Evolutionary conservation across 1,139 yeast species (phyloP).

Genomic region (Waltiozyma sp.): DNA sequence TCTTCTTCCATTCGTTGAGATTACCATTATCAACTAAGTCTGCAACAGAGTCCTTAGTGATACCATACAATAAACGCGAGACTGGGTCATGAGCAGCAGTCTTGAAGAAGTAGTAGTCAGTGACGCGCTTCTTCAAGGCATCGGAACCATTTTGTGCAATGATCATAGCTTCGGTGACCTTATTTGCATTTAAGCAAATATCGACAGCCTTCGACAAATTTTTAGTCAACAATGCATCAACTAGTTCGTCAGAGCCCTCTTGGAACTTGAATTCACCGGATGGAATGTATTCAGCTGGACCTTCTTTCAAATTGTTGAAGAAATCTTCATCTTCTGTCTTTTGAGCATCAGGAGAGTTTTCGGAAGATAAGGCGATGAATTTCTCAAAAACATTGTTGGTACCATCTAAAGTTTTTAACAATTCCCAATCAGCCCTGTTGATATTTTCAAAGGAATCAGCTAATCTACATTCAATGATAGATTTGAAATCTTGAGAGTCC

Average conservation of each 20-base stretch:
- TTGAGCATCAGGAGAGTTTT: constrained; percentile 18
- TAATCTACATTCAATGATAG: constrained; percentile 44
- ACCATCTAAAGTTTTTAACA: constrained; percentile 52
- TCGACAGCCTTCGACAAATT: constrained; percentile 60
- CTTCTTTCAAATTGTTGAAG: constrained; percentile 24
- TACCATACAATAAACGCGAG: constrained; percentile 64
- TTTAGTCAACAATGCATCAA: constrained; percentile 50
- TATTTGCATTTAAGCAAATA: constrained; percentile 50
- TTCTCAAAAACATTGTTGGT: constrained; percentile 29
- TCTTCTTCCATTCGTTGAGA: constrained; percentile 72
- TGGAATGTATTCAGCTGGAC: constrained; percentile 23
- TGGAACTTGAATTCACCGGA: constrained; percentile 32
- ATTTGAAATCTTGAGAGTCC: constrained; percentile 38
- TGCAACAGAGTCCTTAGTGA: constrained; percentile 45
- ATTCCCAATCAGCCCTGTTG: constrained; percentile 67
- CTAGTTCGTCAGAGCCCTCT: constrained; percentile 25
- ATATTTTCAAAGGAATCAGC: constrained; percentile 29
- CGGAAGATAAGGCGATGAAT: constrained; percentile 24
- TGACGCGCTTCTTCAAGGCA: constrained; percentile 54
- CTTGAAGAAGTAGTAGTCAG: constrained; percentile 56
- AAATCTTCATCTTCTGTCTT: constrained; percentile 22
- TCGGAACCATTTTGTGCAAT: constrained; percentile 67
- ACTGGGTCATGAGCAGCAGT: constrained; percentile 43
- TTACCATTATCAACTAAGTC: constrained; percentile 76
- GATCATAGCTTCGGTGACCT: constrained; percentile 68